Evolutionary conservation across 768 basidiomycete genomes (phyloP).

Genomic region (Megacollybia marginata): DNA sequence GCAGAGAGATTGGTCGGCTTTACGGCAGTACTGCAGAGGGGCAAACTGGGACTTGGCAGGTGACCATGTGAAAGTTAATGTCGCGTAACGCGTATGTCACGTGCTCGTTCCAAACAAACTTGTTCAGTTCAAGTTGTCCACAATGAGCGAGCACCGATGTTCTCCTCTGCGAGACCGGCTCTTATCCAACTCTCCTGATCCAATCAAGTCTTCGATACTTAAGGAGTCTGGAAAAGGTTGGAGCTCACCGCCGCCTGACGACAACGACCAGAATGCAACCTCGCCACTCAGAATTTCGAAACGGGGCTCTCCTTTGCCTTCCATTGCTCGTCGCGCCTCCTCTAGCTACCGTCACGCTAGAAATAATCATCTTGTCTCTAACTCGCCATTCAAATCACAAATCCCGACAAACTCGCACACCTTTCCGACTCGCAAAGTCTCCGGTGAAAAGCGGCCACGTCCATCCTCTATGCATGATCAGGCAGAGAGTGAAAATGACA

Average conservation of each 20-base stretch:
- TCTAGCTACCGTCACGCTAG: conserved; percentile 75
- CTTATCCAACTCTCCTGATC: conserved; percentile 56
- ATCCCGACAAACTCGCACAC: conserved; percentile 34
- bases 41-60: conserved; percentile 42
- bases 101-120: background rate
- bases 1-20: conserved; percentile 54
- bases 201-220: conserved; percentile 55
- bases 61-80: too few relatives aligned
- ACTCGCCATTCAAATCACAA: conserved; percentile 78
- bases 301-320: conserved; percentile 45
- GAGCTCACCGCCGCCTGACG: conserved; percentile 34
- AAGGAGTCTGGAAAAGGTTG: conserved; percentile 62
- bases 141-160: conserved; percentile 14
- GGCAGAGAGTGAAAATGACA: conserved; percentile 61
- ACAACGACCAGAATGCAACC: conserved; percentile 15
- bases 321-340: conserved; percentile 64
- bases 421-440: conserved; percentile 44
- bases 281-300: conserved; percentile 74
- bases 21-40: conserved; percentile 47
- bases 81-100: too few relatives aligned
- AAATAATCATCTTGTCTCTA: conserved; percentile 73
- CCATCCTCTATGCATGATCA: conserved; percentile 66
- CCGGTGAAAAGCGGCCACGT: conserved; percentile 73
- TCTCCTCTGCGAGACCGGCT: conserved; percentile 52
- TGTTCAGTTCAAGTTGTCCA: background rate